A percentile compares a stretch with the other conserved stretches of the same genome.
phyloP scores from a whole-genome alignment of 164 flowering plant genomes.

The Buxus sempervirens region DNA sequence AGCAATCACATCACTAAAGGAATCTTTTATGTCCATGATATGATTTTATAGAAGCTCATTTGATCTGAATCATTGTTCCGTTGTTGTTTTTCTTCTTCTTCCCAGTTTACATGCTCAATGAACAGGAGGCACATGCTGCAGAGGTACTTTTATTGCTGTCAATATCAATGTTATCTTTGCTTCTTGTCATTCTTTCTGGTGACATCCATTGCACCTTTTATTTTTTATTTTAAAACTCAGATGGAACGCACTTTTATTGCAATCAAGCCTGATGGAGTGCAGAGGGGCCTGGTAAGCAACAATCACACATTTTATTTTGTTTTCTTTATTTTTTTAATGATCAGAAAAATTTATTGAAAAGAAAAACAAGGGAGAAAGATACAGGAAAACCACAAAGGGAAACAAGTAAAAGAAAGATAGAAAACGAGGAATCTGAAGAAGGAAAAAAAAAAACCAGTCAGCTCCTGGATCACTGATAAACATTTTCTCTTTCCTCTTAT shows the following conservation, averaged over 20 bases:
- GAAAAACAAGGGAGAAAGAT: too few relatives aligned
- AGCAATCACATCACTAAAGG: not conserved
- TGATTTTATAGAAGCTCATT: not conserved
- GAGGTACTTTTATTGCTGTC: conserved; percentile 46
- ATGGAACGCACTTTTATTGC: conserved; percentile 96
- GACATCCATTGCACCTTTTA: not conserved
- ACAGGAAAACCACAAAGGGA: too few relatives aligned
- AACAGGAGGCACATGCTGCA: conserved; percentile 90
- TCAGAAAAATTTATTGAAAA: too few relatives aligned
- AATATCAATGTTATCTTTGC: not conserved
- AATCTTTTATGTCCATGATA: not conserved
- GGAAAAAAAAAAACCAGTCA: too few relatives aligned
- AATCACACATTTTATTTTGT: too few relatives aligned
- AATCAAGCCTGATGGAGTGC: conserved; percentile 99
- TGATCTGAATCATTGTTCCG: conserved; percentile 3
- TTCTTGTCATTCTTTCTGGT: not conserved
- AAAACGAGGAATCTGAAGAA: too few relatives aligned
- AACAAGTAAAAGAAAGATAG: too few relatives aligned
- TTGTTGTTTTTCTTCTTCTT: conserved; percentile 12
- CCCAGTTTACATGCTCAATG: conserved; percentile 86
- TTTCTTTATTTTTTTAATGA: too few relatives aligned
- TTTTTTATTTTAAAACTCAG: too few relatives aligned
- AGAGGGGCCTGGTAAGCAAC: conserved; percentile 84
- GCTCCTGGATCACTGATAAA: too few relatives aligned
- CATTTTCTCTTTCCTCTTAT: too few relatives aligned